Evolutionary conservation across 805 yeast genomes (phyloP).

Genomic region (Saturnispora bothae): DNA sequence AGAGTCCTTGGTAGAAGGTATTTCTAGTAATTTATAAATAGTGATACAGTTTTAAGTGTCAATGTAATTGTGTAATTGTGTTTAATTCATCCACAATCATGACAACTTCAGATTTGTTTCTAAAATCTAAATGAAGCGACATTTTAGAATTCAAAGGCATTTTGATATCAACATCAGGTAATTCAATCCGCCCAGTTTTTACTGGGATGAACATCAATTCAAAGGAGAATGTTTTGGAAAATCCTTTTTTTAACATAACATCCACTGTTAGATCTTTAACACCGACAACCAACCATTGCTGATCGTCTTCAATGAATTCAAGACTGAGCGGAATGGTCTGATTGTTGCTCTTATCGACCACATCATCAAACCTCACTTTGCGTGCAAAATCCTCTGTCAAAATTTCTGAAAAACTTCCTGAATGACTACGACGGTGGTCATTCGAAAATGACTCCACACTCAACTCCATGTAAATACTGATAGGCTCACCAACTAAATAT

Average conservation of each 20-base stretch:
- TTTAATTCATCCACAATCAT: slow-evolving; percentile 64
- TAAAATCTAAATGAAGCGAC: slow-evolving; percentile 52
- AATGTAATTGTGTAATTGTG: slow-evolving; percentile 51
- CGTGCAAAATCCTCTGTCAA: slow-evolving; percentile 15
- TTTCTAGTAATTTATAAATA: slow-evolving; percentile 14
- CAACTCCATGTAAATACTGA: slow-evolving; percentile 35
- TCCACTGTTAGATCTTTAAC: slow-evolving; percentile 39
- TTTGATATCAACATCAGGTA: slow-evolving; percentile 52
- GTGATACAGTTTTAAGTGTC: slow-evolving; percentile 7
- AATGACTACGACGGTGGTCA: background rate
- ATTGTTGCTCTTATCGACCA: slow-evolving; percentile 1
- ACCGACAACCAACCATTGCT: slow-evolving; percentile 73
- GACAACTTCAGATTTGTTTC: slow-evolving; percentile 58
- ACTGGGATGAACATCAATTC: slow-evolving; percentile 57
- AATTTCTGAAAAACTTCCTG: slow-evolving; percentile 6
- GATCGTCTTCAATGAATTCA: slow-evolving; percentile 32
- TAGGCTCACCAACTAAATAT: slow-evolving; percentile 54
- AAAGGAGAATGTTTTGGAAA: slow-evolving; percentile 15
- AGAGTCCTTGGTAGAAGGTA: slow-evolving; percentile 35
- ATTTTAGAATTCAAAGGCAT: slow-evolving; percentile 23
- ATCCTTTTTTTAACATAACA: slow-evolving; percentile 12
- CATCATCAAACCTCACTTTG: slow-evolving; percentile 21
- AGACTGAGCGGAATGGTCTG: slow-evolving; percentile 17
- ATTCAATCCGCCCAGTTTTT: slow-evolving; percentile 57
- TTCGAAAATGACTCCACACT: slow-evolving; percentile 14